Base-by-base conservation (phyloP, 257 asterid species). In the Solanum lycopersicoides region DNA sequence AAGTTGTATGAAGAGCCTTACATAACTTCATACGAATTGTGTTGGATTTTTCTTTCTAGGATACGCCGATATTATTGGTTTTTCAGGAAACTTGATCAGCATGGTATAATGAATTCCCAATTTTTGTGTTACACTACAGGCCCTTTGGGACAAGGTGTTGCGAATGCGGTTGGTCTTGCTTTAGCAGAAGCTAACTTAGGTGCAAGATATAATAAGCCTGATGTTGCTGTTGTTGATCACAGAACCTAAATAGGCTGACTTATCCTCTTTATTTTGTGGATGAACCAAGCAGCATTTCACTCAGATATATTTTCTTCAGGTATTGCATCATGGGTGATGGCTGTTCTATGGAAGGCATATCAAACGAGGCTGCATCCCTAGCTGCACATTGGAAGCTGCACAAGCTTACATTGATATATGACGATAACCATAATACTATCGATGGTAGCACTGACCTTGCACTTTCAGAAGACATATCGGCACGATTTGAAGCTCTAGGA, bases 61-160 rank as follows among this genome's bases (percentile, higher is more conserved):
- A 47, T 77, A 44, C 12, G 4, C 9, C 3, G 5, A 47, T 47
- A 47, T 47, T 80, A 32, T 80, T 80, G 28, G 47, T 18, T 30
- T 47, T 13, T 11, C 68, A 47, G 28, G 44, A 47, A 80, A 30
- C 60, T 11, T 80, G 28, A 80, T 28, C 30, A 80, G 68, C 66
- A 30, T 80, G 60, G 30, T 80, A 35, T 35, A 23, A 9, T 39
- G 6, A 12, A 28, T 75, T 80, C 3, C 32, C 32, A 47, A n/a
- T 35, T 84, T 32, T 86, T 75, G 30, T 56, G 15, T 14, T 63
- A 16, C 11, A 63, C 82, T 63, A 80, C 69, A 93, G 95, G 95
- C 59, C 95, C 94, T 18, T 92, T 93, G 75, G 95, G 95, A 82
- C 95, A 92, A 91, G 94, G 94, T 15, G 92, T 93, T 9, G 92